Evolutionary conservation across 306 rosid genomes (phyloP), one percentile per base, ranked within the genome.

Genomic region (Trifolium subterraneum): DNA sequence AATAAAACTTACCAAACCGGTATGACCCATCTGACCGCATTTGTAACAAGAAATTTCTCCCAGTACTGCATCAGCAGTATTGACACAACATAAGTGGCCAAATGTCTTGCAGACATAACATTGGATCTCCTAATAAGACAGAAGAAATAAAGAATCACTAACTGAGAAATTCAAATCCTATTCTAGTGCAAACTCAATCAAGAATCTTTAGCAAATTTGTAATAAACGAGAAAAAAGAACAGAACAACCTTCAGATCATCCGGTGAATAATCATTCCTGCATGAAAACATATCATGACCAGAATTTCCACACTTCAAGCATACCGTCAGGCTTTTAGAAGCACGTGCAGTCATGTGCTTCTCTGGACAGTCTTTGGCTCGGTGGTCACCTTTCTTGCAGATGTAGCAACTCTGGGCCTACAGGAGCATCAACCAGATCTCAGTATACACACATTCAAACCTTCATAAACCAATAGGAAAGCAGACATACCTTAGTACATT

Each of bases 281-380:
- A 95, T 51, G 79, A 81, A 71, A 87, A 88, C 97, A 92, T 95
- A 45, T 92, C 98, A 88, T 95, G 99, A 33, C 90, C 97, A 81
- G 88, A 72, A 79, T 84, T 78, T 61, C 99, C 96, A 62, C 99
- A 95, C 81, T 86, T 95, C 38, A 92, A 80, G 86, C 99, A 95
- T 20, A 90, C 55, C 1, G 42, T 82, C n/a, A 75, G 55, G 48
- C 64, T 79, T 78, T 64, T 35, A 42, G 85, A 77, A 50, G 66
- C 80, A 50, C 55, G 68, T 9, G 45, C 47, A 10, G 64, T 62
- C 16, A 14, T 73, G 58, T 76, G 54, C 91, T 87, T 91, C 72
- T 91, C 97, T 16, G 97, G 95, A 85, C 99, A 95, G 75, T 86
- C 91, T 81, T 82, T 90, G 16, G 98, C 90, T 31, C 86, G 90